Conservation (phyloP, 1,139 yeast species). For the Pneumocystis wakefieldiae region DNA sequence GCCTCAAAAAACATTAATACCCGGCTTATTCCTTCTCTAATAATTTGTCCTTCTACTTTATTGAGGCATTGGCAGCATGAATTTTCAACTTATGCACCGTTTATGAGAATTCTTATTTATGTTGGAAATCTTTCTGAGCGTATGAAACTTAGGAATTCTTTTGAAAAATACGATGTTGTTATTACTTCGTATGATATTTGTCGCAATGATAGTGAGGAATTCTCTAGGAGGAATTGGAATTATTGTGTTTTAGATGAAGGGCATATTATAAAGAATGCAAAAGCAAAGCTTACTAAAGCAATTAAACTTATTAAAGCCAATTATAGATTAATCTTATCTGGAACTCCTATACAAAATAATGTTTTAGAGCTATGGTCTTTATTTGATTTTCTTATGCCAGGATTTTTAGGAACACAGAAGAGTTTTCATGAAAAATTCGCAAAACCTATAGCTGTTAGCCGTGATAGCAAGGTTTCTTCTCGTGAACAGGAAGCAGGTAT, state of each 20-base stretch:
- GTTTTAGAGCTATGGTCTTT: slow-evolving; percentile 94
- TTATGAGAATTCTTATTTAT: slow-evolving; percentile 65
- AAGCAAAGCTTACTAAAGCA: slow-evolving; percentile 74
- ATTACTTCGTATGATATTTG: slow-evolving; percentile 95
- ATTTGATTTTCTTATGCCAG: slow-evolving; percentile 97
- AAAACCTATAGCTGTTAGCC: slow-evolving; percentile 88
- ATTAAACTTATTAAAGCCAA: slow-evolving; percentile 73
- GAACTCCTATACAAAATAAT: slow-evolving; percentile 96
- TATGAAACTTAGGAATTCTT: slow-evolving; percentile 36
- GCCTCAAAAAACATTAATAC: slow-evolving; percentile 50
- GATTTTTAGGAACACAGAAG: slow-evolving; percentile 90
- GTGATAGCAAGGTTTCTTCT: slow-evolving; percentile 79
- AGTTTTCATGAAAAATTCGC: slow-evolving; percentile 90
- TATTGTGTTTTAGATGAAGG: slow-evolving; percentile 97
- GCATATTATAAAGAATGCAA: slow-evolving; percentile 85
- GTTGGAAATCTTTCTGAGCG: slow-evolving; percentile 86
- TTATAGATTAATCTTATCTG: slow-evolving; percentile 79
- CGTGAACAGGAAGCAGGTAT: slow-evolving; percentile 81
- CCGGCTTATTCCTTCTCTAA: slow-evolving; percentile 64
- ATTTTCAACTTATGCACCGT: slow-evolving; percentile 77
- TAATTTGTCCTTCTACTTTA: slow-evolving; percentile 91
- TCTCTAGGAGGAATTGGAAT: slow-evolving; percentile 56
- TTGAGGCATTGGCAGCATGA: slow-evolving; percentile 99
- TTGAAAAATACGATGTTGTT: slow-evolving; percentile 59
- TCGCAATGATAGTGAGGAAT: slow-evolving; percentile 65